A percentile compares a stretch with the other conserved stretches of the same genome.
Evolutionary conservation across 1,284 basidiomycete species (phyloP).

Genomic region (Trametes versicolor): DNA sequence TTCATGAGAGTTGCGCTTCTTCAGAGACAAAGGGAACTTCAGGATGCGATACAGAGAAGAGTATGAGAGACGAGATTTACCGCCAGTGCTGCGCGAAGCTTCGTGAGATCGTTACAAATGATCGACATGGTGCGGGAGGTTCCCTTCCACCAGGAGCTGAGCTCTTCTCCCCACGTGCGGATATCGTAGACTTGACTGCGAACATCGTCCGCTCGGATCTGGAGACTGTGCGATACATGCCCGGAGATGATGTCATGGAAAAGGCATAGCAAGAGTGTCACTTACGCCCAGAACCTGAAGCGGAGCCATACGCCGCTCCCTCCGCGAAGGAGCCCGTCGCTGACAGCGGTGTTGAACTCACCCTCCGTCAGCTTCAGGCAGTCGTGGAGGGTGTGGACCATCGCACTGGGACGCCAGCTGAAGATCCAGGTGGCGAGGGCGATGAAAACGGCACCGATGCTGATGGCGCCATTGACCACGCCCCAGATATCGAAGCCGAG

Average conservation of each 20-base stretch:
- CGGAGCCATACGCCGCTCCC: background rate
- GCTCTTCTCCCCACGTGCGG: background rate
- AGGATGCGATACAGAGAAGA: no score
- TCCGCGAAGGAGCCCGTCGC: background rate
- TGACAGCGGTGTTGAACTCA: background rate
- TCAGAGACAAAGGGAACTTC: background rate
- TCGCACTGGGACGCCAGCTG: background rate
- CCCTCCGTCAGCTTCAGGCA: background rate
- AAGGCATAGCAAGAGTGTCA: background rate
- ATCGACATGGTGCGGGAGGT: background rate
- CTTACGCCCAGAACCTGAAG: background rate
- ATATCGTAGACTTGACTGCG: background rate
- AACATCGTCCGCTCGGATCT: background rate
- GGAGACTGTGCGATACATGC: background rate
- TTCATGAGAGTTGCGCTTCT: background rate
- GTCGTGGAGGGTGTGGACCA: background rate
- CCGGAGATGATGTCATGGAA: background rate
- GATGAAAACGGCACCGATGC: background rate
- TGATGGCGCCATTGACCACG: background rate
- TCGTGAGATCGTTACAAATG: conserved; percentile 1
- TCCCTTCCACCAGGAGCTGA: background rate
- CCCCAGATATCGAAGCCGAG: background rate
- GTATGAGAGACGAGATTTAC: background rate
- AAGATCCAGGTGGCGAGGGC: background rate
- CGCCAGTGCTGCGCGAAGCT: background rate